phyloP scores from a whole-genome alignment of 2,329 filamentous ascomycete species.

The Monilinia fructicola region DNA sequence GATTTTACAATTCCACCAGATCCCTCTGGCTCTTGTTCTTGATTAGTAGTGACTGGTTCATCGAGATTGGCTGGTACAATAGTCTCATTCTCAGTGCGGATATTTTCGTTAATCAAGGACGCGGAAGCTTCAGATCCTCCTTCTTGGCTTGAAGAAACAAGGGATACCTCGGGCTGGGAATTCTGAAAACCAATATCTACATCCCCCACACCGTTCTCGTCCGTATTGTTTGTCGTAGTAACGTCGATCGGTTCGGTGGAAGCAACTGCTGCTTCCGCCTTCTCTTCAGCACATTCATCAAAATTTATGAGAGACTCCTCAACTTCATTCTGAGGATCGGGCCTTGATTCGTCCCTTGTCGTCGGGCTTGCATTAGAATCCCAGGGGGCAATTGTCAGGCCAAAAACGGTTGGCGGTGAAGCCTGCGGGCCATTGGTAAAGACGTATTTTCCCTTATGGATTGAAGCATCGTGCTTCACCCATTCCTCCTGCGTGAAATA shows the following conservation, averaged over 20 bases:
- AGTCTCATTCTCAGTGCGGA: not conserved
- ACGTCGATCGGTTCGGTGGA: not conserved
- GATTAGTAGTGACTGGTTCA: too few relatives aligned
- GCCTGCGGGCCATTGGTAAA: constrained; percentile 33
- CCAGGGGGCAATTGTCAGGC: too few relatives aligned
- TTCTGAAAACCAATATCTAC: not conserved
- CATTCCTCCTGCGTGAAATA: constrained; percentile 40
- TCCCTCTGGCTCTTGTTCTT: not conserved
- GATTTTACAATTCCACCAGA: not conserved
- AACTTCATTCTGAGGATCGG: not conserved
- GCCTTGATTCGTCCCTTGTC: too few relatives aligned
- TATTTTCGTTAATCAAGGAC: not conserved
- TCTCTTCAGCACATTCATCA: not conserved
- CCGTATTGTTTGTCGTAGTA: constrained; percentile 10
- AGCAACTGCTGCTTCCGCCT: accelerated
- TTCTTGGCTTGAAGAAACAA: not conserved
- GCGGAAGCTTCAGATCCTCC: not conserved
- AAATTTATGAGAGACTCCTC: not conserved
- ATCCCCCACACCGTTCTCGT: constrained; percentile 16
- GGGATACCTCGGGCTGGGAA: not conserved
- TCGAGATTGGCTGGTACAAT: not conserved
- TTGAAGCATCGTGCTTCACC: constrained; percentile 35
- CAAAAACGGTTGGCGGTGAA: too few relatives aligned
- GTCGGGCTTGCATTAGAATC: too few relatives aligned
- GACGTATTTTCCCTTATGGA: constrained; percentile 38